A percentile compares a stretch with the other conserved stretches of the same genome.
phyloP scores from a whole-genome alignment of 2,329 filamentous ascomycete species.

The Didymella sp. region DNA sequence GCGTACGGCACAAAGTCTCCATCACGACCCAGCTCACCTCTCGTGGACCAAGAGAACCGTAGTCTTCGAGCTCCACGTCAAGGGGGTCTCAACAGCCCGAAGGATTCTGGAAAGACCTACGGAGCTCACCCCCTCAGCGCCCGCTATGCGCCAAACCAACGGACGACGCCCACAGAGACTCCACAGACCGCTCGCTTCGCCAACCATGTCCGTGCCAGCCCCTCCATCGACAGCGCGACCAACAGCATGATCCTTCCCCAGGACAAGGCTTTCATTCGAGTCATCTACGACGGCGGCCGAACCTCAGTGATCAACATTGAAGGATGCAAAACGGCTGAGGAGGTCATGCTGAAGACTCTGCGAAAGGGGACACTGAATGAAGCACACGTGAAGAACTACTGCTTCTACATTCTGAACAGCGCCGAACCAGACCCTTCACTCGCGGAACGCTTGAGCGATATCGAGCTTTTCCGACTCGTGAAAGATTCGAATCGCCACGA shows the following conservation, averaged over 20 bases:
- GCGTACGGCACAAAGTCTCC: conserved; percentile 59
- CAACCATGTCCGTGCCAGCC: conserved; percentile 78
- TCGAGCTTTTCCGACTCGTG: conserved; percentile 88
- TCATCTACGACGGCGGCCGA: conserved; percentile 89
- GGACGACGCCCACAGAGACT: conserved; percentile 66
- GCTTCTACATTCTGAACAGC: conserved; percentile 91
- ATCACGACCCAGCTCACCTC: conserved; percentile 76
- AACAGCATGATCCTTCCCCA: conserved; percentile 81
- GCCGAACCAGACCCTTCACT: conserved; percentile 81
- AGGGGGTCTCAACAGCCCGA: conserved; percentile 62
- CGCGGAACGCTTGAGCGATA: conserved; percentile 83
- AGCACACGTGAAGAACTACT: conserved; percentile 92
- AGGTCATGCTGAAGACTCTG: conserved; percentile 88
- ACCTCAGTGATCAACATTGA: conserved; percentile 95
- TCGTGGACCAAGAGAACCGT: conserved; percentile 64
- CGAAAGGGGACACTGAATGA: conserved; percentile 88
- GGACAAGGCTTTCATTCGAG: conserved; percentile 87
- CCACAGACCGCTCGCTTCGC: conserved; percentile 68
- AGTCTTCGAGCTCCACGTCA: conserved; percentile 65
- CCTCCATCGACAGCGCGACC: conserved; percentile 80
- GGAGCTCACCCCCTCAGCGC: conserved; percentile 63
- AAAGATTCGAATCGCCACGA: conserved; percentile 85
- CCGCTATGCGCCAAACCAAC: conserved; percentile 47
- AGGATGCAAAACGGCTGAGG: conserved; percentile 88
- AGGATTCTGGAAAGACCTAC: conserved; percentile 61